phyloP scores from a whole-genome alignment of 2,329 filamentous ascomycete species.

The Trematosphaeria pertusa region DNA sequence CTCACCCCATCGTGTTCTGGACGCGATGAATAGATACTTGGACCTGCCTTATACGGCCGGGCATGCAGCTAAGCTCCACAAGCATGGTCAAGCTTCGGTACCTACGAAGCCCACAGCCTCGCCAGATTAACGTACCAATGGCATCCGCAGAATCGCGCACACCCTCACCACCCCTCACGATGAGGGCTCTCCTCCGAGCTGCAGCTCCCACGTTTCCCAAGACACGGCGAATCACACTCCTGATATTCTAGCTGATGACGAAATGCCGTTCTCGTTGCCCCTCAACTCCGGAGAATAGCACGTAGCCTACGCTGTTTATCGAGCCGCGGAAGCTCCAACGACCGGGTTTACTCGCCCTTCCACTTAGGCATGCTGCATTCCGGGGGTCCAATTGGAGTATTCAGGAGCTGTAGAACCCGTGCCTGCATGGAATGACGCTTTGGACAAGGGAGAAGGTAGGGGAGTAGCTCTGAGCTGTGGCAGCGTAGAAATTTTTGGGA shows the following conservation, averaged over 20 bases:
- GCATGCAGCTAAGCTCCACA: no score
- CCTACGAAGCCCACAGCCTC: neutral
- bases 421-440: slow-evolving; percentile 32
- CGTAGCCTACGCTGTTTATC: neutral
- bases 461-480: slow-evolving; percentile 8
- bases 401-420: slow-evolving; percentile 7
- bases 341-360: neutral
- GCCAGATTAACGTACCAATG: slow-evolving; percentile 1
- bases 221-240: slow-evolving; percentile 2
- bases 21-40: no score
- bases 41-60: no score
- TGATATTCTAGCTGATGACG: neutral
- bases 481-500: neutral
- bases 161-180: neutral
- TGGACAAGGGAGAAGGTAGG: slow-evolving; percentile 9
- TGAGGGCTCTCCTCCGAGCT: neutral
- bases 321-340: neutral
- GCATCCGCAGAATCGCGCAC: neutral
- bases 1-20: no score
- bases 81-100: neutral
- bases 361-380: slow-evolving; percentile 25
- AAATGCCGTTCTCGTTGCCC: neutral
- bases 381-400: slow-evolving; percentile 26
- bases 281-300: neutral
- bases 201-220: neutral